Evolutionary conservation across 306 rosid genomes (phyloP).

Genomic region (Castanea crenata): DNA sequence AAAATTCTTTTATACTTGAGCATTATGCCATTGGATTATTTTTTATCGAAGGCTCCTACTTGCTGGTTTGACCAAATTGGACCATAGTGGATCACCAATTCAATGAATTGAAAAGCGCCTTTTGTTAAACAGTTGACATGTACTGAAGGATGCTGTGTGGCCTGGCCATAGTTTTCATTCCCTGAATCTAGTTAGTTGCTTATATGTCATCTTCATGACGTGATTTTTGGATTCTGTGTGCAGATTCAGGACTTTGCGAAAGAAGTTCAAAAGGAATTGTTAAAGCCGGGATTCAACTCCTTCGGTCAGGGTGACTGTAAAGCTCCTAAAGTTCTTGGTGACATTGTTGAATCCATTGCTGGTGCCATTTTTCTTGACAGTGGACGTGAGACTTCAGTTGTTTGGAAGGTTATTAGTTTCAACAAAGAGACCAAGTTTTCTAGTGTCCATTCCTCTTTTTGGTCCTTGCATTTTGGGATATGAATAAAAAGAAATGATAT

Average conservation of each 20-base stretch:
- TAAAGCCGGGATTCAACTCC: conserved; percentile 90
- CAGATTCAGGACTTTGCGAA: conserved; percentile 93
- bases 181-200: conserved; percentile 9
- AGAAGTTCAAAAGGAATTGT: conserved; percentile 77
- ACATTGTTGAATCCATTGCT: conserved; percentile 95
- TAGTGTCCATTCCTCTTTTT: conserved; percentile 2
- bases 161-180: neutral
- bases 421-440: neutral
- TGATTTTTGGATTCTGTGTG: conserved; percentile 26
- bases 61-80: too few species aligned
- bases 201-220: conserved; percentile 7
- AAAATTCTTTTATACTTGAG: neutral
- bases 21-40: neutral
- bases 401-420: conserved; percentile 72
- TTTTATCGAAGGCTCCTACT: neutral
- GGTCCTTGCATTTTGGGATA: neutral
- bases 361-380: conserved; percentile 94
- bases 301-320: conserved; percentile 96
- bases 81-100: too few species aligned
- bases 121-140: too few species aligned
- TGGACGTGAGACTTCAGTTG: conserved; percentile 62
- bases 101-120: too few species aligned
- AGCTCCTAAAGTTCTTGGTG: conserved; percentile 99
- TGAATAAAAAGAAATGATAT: conserved; percentile 8
- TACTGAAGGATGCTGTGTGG: neutral